These are phyloP conservation scores for Daedalea quercina DNA, from an alignment of 768 basidiomycete genomes.

Conservation along the genomic window DNA sequence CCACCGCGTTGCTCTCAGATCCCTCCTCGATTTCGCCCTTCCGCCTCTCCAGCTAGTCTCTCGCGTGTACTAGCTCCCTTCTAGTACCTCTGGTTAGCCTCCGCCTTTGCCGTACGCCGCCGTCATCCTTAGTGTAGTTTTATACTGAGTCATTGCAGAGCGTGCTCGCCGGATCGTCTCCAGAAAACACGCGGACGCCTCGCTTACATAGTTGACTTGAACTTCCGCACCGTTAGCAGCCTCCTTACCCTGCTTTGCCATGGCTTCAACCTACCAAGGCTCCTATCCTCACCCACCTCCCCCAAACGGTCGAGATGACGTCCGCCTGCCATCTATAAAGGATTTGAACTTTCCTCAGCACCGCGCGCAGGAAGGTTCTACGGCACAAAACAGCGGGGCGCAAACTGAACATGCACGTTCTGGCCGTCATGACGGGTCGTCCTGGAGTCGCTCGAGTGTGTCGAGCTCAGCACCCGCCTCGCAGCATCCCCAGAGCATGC, in stretches of 20 bases:
- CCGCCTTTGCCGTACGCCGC: background rate
- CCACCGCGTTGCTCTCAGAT: constrained; percentile 10
- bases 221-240: constrained; percentile 12
- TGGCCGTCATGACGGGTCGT: constrained; percentile 26
- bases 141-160: background rate
- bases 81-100: background rate
- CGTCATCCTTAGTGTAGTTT: background rate
- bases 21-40: constrained; percentile 3
- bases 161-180: background rate
- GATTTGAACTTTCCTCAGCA: constrained; percentile 58
- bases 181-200: background rate
- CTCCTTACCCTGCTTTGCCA: constrained; percentile 27
- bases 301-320: constrained; percentile 32
- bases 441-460: constrained; percentile 16
- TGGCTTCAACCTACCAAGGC: constrained; percentile 46
- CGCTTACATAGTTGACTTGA: constrained; percentile 8
- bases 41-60: background rate
- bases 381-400: background rate
- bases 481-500: constrained; percentile 14
- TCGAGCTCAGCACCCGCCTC: constrained; percentile 11
- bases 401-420: constrained; percentile 25
- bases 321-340: constrained; percentile 66
- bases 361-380: constrained; percentile 14
- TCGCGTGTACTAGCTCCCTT: background rate
- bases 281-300: constrained; percentile 27